Evolutionary conservation across 495 filamentous ascomycete genomes (phyloP).

Genomic region (Daldinia decipiens): DNA sequence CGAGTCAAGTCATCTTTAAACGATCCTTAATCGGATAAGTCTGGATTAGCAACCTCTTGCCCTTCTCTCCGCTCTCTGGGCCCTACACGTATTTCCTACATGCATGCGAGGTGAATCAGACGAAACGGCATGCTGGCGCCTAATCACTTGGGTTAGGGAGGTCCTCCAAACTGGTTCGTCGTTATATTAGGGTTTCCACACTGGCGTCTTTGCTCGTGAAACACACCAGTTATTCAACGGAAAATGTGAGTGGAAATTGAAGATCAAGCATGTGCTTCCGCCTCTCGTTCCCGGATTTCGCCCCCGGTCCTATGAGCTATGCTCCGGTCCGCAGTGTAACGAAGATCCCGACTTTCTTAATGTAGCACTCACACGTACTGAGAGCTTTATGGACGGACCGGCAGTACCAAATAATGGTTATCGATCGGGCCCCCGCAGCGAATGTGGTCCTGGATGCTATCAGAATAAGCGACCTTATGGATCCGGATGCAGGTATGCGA

Average conservation of each 20-base stretch:
- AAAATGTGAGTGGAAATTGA: constrained; percentile 11
- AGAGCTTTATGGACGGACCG: constrained; percentile 6
- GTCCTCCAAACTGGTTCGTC: not conserved
- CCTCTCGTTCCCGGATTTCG: not conserved
- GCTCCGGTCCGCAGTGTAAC: constrained; percentile 27
- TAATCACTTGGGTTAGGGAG: constrained; percentile 3
- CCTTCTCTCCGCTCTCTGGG: not conserved
- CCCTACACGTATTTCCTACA: constrained; percentile 6
- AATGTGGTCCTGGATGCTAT: not conserved
- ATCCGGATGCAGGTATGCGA: constrained; percentile 6
- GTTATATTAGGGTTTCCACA: not conserved
- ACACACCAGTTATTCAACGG: constrained; percentile 9
- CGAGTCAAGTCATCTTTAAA: not conserved
- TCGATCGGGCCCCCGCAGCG: not conserved
- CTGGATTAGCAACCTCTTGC: constrained; percentile 14
- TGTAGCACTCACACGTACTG: constrained; percentile 10
- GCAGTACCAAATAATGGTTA: constrained; percentile 4
- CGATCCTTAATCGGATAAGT: constrained; percentile 8
- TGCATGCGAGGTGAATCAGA: constrained; percentile 18
- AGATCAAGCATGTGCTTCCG: constrained; percentile 13
- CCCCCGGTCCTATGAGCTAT: constrained; percentile 19
- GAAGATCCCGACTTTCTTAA: constrained; percentile 14
- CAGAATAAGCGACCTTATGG: constrained; percentile 13
- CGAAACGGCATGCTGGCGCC: not conserved
- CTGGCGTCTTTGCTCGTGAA: constrained; percentile 6